Evolutionary conservation across 2,329 filamentous ascomycete species (phyloP).

Genomic region (Cytospora piceae): DNA sequence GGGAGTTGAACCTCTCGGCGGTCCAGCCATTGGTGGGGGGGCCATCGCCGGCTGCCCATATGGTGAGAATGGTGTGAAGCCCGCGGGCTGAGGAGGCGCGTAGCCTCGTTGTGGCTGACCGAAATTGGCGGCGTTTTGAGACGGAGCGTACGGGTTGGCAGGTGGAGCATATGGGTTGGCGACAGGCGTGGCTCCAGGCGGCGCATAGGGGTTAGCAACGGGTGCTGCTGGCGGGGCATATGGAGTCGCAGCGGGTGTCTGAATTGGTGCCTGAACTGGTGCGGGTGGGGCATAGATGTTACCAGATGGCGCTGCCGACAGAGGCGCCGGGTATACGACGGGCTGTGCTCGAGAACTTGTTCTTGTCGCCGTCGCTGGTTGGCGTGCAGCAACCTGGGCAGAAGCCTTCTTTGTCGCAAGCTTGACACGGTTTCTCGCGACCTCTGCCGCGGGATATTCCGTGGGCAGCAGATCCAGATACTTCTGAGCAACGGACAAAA

Average conservation of each 20-base stretch:
- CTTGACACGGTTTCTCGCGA: constrained; percentile 82
- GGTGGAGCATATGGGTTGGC: constrained; percentile 42
- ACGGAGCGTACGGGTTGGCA: constrained; percentile 43
- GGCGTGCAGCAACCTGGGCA: constrained; percentile 44
- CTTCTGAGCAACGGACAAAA: constrained; percentile 82
- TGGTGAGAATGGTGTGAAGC: constrained; percentile 33
- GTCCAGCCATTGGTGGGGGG: constrained; percentile 41
- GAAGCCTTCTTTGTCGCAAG: constrained; percentile 71
- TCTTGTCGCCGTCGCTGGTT: constrained; percentile 37
- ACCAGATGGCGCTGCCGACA: constrained; percentile 39
- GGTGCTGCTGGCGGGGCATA: constrained; percentile 31
- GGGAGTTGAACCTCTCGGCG: constrained; percentile 64
- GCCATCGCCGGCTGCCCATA: constrained; percentile 41
- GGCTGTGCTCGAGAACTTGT: constrained; percentile 42
- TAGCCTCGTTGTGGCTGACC: constrained; percentile 27
- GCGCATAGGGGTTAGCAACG: constrained; percentile 37
- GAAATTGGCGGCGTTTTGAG: constrained; percentile 36
- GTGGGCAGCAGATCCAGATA: constrained; percentile 87
- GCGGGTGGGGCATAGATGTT: constrained; percentile 42
- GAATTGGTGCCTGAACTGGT: constrained; percentile 12
- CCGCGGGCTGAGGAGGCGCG: constrained; percentile 40
- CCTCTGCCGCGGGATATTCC: constrained; percentile 83
- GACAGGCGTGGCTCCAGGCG: constrained; percentile 35
- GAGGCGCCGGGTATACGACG: constrained; percentile 55
- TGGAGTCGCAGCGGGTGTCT: constrained; percentile 12